Base-by-base conservation (phyloP, 2,329 filamentous ascomycete species). In the Ascochyta viciae-villosae region DNA sequence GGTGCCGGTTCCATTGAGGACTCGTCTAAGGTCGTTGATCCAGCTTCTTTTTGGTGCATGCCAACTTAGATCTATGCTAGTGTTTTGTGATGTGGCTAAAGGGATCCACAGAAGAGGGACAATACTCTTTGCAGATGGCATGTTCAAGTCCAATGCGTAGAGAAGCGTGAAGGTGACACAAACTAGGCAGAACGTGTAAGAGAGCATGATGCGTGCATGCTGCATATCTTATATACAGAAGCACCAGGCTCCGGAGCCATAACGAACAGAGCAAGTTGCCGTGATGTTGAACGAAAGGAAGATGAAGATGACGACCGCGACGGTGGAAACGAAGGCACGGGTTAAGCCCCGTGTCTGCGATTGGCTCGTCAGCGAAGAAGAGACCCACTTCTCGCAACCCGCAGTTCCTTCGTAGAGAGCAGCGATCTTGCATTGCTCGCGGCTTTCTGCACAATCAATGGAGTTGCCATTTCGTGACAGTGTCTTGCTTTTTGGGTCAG, bases 1-100 rank as follows among this genome's bases (percentile, higher is more conserved):
- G 0, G 87, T 82, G 1, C 89, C 90, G 2, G 81, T 77, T 7
- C 82, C 81, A 54, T 82, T 79, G 45, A 92, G 71, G 0, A 84
- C 87, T 5, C 77, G 73, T 0, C 77, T 77, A 3, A 92, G 76
- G 65, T 88, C 81, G 68, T 91, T 91, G 63, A 91, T 80, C 41
- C 75, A 77, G 9, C 66, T 74, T 38, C 70, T 67, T 31, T 67
- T 73, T 0, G 75, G 75, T 6, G 73, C 60, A 62, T 77, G 57
- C 75, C 75, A 77, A 13, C 51, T 49, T 19, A 74, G 23, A 53
- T 74, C 67, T 12, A 72, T 49, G 12, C 56, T 64, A 0, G n/a
- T 19, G 35, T 64, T 67, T 19, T 68, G 62, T 0, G 55, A 58
- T 4, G 39, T 33, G 1, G 42, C 53, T 6, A 61, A 29, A 22